Evolutionary conservation across 2,329 filamentous ascomycete genomes (phyloP).

Genomic region (Dryadomyces quercus-mongolicae): DNA sequence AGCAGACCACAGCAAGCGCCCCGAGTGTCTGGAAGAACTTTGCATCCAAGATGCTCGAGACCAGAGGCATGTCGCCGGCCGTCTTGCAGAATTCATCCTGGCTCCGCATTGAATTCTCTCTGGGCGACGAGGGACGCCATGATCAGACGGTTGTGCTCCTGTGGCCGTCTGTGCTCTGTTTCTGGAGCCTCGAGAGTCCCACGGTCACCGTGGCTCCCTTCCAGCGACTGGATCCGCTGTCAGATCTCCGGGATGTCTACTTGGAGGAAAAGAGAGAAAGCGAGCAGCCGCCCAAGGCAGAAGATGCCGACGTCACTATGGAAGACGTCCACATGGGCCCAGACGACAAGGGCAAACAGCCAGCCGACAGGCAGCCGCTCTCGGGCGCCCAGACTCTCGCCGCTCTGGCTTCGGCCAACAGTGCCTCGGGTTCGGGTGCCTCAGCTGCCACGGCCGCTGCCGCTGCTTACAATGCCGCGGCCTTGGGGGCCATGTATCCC

Average conservation of each 20-base stretch:
- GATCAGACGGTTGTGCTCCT: slow-evolving; percentile 31
- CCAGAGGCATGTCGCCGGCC: slow-evolving; percentile 33
- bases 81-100: slow-evolving; percentile 32
- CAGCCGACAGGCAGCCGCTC: background rate
- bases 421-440: slow-evolving; percentile 22
- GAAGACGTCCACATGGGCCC: slow-evolving; percentile 4
- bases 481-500: slow-evolving; percentile 50
- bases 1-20: background rate
- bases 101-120: slow-evolving; percentile 28
- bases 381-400: slow-evolving; percentile 15
- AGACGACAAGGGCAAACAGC: background rate
- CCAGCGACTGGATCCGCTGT: slow-evolving; percentile 8
- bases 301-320: slow-evolving; percentile 7
- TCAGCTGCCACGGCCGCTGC: slow-evolving; percentile 18
- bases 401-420: slow-evolving; percentile 15
- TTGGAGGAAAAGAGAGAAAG: slow-evolving; percentile 5
- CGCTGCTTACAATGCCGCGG: slow-evolving; percentile 11
- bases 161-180: slow-evolving; percentile 43
- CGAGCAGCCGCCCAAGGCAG: background rate
- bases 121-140: slow-evolving; percentile 30
- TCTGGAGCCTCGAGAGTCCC: slow-evolving; percentile 25
- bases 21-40: slow-evolving; percentile 20
- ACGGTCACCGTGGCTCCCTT: slow-evolving; percentile 3
- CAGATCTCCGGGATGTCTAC: slow-evolving; percentile 7
- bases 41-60: slow-evolving; percentile 37